Percentiles rank a stretch among this genome's conserved stretches.
These are phyloP conservation scores for Eudorina sp. DNA, from an alignment of 139 green algal species.

Conservation along the genomic window DNA sequence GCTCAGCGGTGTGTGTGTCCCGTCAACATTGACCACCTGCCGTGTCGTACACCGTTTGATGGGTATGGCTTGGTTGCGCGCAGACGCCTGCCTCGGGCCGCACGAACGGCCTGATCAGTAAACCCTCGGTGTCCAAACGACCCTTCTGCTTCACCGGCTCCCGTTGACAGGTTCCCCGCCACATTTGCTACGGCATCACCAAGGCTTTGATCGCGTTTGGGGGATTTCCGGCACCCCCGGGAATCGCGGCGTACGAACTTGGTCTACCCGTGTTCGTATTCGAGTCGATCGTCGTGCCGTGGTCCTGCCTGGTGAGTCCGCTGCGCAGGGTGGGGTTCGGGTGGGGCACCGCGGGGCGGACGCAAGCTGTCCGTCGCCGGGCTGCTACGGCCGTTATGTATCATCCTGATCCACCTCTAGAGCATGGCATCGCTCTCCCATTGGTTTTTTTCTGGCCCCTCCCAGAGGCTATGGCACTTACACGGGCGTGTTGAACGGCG, in stretches of 20 bases:
- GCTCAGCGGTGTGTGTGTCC: background rate
- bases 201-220: slow-evolving; percentile 16
- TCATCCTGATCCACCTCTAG: background rate
- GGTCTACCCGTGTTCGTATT: slow-evolving; percentile 5
- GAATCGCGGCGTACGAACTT: slow-evolving; percentile 31
- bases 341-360: no score
- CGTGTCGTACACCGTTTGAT: background rate
- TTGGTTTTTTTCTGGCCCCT: background rate
- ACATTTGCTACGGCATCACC: background rate
- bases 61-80: no score
- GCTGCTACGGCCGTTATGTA: background rate
- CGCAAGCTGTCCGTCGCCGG: background rate
- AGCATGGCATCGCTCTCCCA: background rate
- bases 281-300: slow-evolving; percentile 24
- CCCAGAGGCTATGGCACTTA: background rate
- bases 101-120: background rate
- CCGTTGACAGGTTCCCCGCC: slow-evolving; percentile 16
- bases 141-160: background rate
- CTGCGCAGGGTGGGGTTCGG: no score
- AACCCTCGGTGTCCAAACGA: background rate
- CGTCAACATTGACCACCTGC: background rate
- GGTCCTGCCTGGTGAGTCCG: slow-evolving; percentile 17
- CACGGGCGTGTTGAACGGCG: background rate
- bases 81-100: background rate
- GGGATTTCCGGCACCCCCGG: background rate